A percentile compares a stretch with the other conserved stretches of the same genome.
Conservation (phyloP, 768 basidiomycete genomes). For the Boletus sensibilis region DNA sequence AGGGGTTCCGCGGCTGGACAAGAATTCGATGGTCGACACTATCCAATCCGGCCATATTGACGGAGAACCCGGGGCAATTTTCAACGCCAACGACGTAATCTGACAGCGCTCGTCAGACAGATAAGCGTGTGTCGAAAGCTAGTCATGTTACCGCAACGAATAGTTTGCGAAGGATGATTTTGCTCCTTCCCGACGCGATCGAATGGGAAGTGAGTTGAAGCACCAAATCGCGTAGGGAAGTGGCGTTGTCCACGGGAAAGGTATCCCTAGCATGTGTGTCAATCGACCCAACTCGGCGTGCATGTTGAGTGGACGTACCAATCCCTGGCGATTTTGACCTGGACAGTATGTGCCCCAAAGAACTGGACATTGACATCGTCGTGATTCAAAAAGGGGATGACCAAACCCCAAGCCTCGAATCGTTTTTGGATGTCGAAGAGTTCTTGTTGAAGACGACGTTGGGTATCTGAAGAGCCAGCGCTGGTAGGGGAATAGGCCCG, state of each 20-base stretch:
- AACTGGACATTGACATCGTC: conserved; percentile 85
- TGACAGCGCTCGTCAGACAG: conserved; percentile 26
- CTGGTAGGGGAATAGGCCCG: conserved; percentile 60
- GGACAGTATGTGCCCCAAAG: conserved; percentile 91
- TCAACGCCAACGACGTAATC: conserved; percentile 70
- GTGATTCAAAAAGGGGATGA: conserved; percentile 71
- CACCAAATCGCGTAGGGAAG: conserved; percentile 61
- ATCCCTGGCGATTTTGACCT: conserved; percentile 91
- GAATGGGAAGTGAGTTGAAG: conserved; percentile 70
- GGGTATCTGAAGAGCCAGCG: conserved; percentile 52
- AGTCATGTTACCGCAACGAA: conserved; percentile 70
- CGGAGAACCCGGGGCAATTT: conserved; percentile 58
- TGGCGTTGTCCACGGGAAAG: conserved; percentile 61
- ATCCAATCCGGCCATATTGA: conserved; percentile 79
- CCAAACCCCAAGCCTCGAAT: conserved; percentile 81
- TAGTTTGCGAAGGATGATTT: conserved; percentile 79
- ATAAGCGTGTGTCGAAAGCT: neutral
- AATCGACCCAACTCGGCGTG: neutral
- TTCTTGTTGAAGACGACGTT: conserved; percentile 66
- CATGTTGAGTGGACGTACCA: conserved; percentile 53
- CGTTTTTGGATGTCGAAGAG: conserved; percentile 74
- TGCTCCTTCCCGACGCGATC: conserved; percentile 54
- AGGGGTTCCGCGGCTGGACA: conserved; percentile 59
- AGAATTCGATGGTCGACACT: conserved; percentile 54
- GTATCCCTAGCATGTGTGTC: conserved; percentile 54